A percentile compares a stretch with the other conserved stretches of the same genome.
These are phyloP conservation scores for Carex arenaria DNA, from an alignment of 202 grass and related monocot species.

Conservation along the genomic window DNA sequence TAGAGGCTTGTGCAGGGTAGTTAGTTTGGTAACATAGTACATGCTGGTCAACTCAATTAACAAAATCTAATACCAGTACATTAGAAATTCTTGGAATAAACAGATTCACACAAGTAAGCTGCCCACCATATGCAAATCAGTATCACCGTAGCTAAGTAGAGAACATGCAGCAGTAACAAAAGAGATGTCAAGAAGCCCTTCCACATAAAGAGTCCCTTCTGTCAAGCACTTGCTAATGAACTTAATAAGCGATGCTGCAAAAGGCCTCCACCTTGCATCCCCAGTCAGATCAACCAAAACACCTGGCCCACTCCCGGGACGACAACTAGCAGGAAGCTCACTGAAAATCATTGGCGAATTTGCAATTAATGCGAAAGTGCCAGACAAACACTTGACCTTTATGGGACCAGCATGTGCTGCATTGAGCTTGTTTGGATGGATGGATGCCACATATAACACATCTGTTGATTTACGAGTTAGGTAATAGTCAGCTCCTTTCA, in stretches of 20 bases:
- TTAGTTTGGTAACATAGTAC: background rate
- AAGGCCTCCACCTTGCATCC: constrained; percentile 49
- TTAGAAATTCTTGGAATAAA: background rate
- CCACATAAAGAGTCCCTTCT: constrained; percentile 89
- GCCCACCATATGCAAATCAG: constrained; percentile 83
- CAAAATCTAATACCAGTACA: background rate
- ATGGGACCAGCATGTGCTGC: constrained; percentile 38
- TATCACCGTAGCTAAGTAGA: constrained; percentile 60
- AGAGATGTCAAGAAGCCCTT: constrained; percentile 60
- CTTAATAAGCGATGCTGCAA: constrained; percentile 67
- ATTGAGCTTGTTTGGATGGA: constrained; percentile 28
- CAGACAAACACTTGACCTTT: constrained; percentile 55
- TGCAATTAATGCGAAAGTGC: constrained; percentile 49
- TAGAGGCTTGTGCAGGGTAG: background rate
- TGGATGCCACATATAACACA: constrained; percentile 54
- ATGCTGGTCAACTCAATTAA: background rate
- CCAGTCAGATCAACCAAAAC: constrained; percentile 69
- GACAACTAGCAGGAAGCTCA: constrained; percentile 64
- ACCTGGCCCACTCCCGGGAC: constrained; percentile 54
- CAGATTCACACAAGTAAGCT: background rate
- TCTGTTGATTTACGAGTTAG: constrained; percentile 41
- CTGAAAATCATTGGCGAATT: constrained; percentile 54
- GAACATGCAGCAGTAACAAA: constrained; percentile 80
- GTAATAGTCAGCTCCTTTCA: constrained; percentile 22
- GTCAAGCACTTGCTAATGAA: constrained; percentile 78